phyloP scores from a whole-genome alignment of 257 asterid genomes.

The Haberlea rhodopensis region DNA sequence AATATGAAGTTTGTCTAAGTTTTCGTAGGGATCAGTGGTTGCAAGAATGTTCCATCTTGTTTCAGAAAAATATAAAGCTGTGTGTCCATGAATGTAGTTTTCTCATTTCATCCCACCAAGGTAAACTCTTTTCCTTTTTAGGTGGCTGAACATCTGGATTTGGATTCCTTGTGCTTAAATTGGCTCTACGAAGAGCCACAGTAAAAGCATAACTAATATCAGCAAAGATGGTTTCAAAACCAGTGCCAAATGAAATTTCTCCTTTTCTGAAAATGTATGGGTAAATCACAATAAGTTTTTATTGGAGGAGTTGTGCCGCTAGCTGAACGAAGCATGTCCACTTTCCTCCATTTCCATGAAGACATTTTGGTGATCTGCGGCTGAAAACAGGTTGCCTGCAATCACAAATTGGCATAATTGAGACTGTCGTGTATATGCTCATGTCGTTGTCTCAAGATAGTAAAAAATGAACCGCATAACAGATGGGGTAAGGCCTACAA shows the following conservation, averaged over 20 bases:
- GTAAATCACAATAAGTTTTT: conserved; percentile 90
- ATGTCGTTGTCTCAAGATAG: conserved; percentile 20
- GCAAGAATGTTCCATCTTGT: conserved; percentile 87
- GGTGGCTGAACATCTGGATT: conserved; percentile 78
- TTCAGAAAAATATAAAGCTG: conserved; percentile 73
- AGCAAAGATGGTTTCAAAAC: conserved; percentile 88
- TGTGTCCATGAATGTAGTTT: conserved; percentile 92
- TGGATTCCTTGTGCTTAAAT: conserved; percentile 88
- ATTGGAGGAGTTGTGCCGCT: conserved; percentile 99
- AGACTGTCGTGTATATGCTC: conserved; percentile 18
- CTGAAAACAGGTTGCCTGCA: conserved; percentile 98
- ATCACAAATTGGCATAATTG: conserved; percentile 18
- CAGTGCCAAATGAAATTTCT: conserved; percentile 81
- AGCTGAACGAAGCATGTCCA: conserved; percentile 82
- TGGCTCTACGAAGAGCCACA: conserved; percentile 98
- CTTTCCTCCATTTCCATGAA: conserved; percentile 95
- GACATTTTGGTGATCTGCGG: conserved; percentile 90
- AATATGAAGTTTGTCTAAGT: conserved; percentile 64
- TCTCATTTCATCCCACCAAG: conserved; percentile 99
- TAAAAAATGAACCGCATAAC: background rate
- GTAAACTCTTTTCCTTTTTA: conserved; percentile 95
- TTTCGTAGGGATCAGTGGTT: conserved; percentile 95
- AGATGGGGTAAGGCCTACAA: background rate
- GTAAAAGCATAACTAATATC: conserved; percentile 94
- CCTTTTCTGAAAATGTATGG: conserved; percentile 92